These are phyloP conservation scores for Euptelea pleiosperma DNA, from an alignment of 164 flowering plant species.

Conservation along the genomic window DNA sequence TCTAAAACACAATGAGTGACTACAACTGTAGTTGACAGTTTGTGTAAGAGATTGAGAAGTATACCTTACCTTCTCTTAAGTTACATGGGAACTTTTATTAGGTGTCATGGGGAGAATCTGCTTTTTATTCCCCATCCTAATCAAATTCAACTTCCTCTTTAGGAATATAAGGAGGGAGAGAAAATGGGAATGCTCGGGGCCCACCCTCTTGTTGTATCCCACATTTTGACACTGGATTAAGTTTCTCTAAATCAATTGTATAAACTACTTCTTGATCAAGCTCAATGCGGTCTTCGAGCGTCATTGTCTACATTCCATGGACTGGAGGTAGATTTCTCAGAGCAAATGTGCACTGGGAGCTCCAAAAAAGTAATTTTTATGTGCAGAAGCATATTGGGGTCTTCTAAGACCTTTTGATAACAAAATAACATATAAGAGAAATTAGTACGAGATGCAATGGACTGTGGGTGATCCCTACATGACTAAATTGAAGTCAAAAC, in stretches of 20 bases:
- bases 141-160: conserved; percentile 28
- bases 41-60: too few species aligned
- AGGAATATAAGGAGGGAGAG: conserved; percentile 10
- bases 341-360: conserved; percentile 45
- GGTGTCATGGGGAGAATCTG: conserved; percentile 43
- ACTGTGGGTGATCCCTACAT: too few species aligned
- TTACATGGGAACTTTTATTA: too few species aligned
- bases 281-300: conserved; percentile 31
- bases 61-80: too few species aligned
- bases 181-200: not conserved
- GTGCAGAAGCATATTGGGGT: conserved; percentile 59
- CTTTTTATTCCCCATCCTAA: conserved; percentile 22
- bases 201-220: conserved; percentile 10
- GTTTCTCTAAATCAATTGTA: conserved; percentile 26
- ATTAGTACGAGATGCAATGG: not conserved
- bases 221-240: conserved; percentile 17
- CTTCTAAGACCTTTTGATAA: conserved; percentile 59
- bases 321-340: conserved; percentile 36
- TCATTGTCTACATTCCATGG: conserved; percentile 35
- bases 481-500: not conserved
- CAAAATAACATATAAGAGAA: conserved; percentile 10
- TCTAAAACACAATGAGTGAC: too few species aligned
- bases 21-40: too few species aligned
- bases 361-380: conserved; percentile 58
- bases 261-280: conserved; percentile 31